Percentiles rank a stretch among this genome's conserved stretches.
phyloP scores from a whole-genome alignment of 2,329 filamentous ascomycete genomes.

The Bimuria novae-zelandiae region DNA sequence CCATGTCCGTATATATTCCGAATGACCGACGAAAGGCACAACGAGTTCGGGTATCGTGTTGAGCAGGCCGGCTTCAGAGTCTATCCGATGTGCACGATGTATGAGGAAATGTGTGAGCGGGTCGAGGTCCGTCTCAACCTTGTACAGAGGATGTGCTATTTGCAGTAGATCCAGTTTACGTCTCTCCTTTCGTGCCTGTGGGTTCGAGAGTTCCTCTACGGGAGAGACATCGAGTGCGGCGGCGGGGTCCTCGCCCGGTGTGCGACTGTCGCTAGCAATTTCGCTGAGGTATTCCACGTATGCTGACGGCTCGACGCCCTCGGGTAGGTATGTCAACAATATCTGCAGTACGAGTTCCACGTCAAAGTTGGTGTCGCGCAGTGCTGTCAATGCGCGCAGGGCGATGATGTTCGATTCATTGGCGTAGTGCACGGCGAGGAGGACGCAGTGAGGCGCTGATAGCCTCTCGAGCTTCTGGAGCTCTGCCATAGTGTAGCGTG shows the following conservation, averaged over 20 bases:
- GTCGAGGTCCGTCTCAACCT: slow-evolving; percentile 58
- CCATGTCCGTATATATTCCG: slow-evolving; percentile 68
- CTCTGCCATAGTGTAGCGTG: slow-evolving; percentile 24
- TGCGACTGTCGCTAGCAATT: slow-evolving; percentile 57
- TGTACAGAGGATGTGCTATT: slow-evolving; percentile 58
- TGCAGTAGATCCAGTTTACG: slow-evolving; percentile 66
- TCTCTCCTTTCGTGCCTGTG: slow-evolving; percentile 66
- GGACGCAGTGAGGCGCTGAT: slow-evolving; percentile 69
- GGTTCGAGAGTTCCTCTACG: slow-evolving; percentile 64
- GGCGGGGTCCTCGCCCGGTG: slow-evolving; percentile 42
- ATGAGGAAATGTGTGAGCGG: slow-evolving; percentile 67
- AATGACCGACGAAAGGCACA: slow-evolving; percentile 67
- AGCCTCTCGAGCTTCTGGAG: slow-evolving; percentile 48
- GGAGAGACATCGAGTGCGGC: slow-evolving; percentile 58
- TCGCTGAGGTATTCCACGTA: slow-evolving; percentile 67
- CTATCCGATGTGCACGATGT: slow-evolving; percentile 69
- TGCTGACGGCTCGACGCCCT: slow-evolving; percentile 65
- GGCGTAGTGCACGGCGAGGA: slow-evolving; percentile 74
- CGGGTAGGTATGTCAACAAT: slow-evolving; percentile 76
- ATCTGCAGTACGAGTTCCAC: slow-evolving; percentile 71
- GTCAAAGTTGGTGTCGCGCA: slow-evolving; percentile 62
- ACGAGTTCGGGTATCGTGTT: slow-evolving; percentile 70
- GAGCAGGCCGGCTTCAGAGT: slow-evolving; percentile 73
- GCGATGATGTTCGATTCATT: slow-evolving; percentile 67
- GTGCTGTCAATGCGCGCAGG: slow-evolving; percentile 63